phyloP scores from a whole-genome alignment of 2,329 filamentous ascomycete species.

The Coniella lustricola region DNA sequence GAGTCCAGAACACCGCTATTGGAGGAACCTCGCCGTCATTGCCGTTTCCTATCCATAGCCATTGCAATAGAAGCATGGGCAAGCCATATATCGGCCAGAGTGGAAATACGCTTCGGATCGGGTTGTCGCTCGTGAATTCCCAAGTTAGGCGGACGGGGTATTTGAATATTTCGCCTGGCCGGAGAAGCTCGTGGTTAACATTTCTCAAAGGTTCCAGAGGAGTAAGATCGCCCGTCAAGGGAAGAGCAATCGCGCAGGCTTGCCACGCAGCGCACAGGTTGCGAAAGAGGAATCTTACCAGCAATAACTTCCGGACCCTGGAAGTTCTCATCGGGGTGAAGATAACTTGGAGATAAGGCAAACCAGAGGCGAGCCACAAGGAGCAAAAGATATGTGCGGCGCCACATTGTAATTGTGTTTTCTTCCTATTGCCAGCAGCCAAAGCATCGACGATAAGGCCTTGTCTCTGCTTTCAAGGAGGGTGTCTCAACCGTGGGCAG shows the following conservation, averaged over 20 bases:
- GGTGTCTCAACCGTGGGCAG: constrained; percentile 16
- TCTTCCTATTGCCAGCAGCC: constrained; percentile 17
- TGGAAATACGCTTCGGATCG: constrained; percentile 93
- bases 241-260: no score
- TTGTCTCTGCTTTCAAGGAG: constrained; percentile 13
- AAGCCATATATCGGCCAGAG: constrained; percentile 93
- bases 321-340: constrained; percentile 98
- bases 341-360: constrained; percentile 87
- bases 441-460: constrained; percentile 19
- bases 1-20: constrained; percentile 80
- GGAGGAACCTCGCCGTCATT: constrained; percentile 71
- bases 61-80: constrained; percentile 86
- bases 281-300: constrained; percentile 50
- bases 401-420: constrained; percentile 62
- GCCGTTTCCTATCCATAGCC: constrained; percentile 84
- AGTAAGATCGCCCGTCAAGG: not conserved
- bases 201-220: not conserved
- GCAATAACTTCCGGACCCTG: constrained; percentile 96
- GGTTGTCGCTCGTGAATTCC: constrained; percentile 86
- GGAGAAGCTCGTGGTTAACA: constrained; percentile 2
- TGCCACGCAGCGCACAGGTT: not conserved
- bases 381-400: constrained; percentile 78
- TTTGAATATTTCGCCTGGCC: constrained; percentile 77
- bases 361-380: constrained; percentile 87
- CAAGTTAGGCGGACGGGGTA: constrained; percentile 87